phyloP scores from a whole-genome alignment of 2,329 filamentous ascomycete genomes.

The Stemphylium vesicarium region DNA sequence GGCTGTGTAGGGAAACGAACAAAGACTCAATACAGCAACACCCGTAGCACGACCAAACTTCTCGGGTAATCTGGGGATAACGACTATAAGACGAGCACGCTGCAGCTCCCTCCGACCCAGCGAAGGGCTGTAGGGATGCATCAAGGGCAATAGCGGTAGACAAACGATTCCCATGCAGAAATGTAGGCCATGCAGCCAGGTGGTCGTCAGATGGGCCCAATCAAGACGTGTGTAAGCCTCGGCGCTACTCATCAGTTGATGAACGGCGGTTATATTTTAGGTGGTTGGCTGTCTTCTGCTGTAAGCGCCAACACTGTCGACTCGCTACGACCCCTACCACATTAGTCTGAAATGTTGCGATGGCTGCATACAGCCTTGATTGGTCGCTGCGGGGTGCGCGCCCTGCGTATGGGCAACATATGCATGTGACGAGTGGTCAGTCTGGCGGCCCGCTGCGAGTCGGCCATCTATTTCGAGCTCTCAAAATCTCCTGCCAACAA shows the following conservation, averaged over 20 bases:
- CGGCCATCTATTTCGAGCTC: constrained; percentile 44
- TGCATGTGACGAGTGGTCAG: constrained; percentile 40
- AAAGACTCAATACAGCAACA: constrained; percentile 21
- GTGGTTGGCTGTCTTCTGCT: constrained; percentile 41
- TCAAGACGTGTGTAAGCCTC: constrained; percentile 36
- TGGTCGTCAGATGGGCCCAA: constrained; percentile 38
- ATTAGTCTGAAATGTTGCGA: constrained; percentile 21
- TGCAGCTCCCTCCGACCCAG: constrained; percentile 2
- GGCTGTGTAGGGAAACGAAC: constrained; percentile 16
- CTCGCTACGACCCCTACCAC: constrained; percentile 38
- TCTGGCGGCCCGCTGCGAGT: constrained; percentile 40
- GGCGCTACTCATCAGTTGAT: constrained; percentile 41
- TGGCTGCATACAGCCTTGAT: constrained; percentile 27
- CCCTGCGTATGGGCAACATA: constrained; percentile 34
- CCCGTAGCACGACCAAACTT: constrained; percentile 25
- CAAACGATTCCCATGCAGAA: constrained; percentile 41
- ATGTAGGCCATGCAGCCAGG: constrained; percentile 32
- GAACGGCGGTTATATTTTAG: constrained; percentile 45
- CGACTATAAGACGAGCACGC: constrained; percentile 39
- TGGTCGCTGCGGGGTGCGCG: constrained; percentile 37
- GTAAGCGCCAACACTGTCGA: constrained; percentile 45
- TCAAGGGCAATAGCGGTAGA: constrained; percentile 44
- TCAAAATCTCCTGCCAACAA: constrained; percentile 13
- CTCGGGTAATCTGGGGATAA: constrained; percentile 42
- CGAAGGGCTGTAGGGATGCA: constrained; percentile 22